phyloP scores from a whole-genome alignment of 306 rosid species.

The Echinosophora koreensis region DNA sequence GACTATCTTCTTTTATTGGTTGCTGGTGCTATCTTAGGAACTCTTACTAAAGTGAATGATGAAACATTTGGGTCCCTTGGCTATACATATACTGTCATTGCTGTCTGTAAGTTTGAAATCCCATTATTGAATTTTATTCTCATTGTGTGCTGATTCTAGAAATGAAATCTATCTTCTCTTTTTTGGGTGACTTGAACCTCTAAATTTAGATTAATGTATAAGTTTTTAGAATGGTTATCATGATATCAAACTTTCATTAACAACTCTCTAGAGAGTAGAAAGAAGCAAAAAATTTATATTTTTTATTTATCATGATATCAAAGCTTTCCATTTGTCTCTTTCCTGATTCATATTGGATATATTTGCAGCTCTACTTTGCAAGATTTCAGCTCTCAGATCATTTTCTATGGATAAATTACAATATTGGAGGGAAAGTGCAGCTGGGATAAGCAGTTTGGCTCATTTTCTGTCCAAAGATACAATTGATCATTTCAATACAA shows the following conservation, averaged over 20 bases:
- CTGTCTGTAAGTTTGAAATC: slow-evolving; percentile 67
- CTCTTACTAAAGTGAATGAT: slow-evolving; percentile 70
- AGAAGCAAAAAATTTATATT: not conserved
- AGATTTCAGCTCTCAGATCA: slow-evolving; percentile 81
- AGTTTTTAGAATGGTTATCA: not conserved
- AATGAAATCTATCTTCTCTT: not conserved
- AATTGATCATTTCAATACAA: slow-evolving; percentile 73
- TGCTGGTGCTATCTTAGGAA: slow-evolving; percentile 76
- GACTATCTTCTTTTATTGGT: slow-evolving; percentile 75
- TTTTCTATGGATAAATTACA: slow-evolving; percentile 77
- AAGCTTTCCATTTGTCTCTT: not conserved
- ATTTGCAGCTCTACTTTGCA: slow-evolving; percentile 78
- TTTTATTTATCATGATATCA: not conserved
- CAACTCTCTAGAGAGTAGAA: not conserved
- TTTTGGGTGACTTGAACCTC: not conserved
- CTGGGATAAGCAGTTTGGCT: slow-evolving; percentile 85
- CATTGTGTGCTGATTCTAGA: slow-evolving; percentile 4
- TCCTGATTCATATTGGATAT: slow-evolving; percentile 24
- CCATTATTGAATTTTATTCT: slow-evolving; percentile 9
- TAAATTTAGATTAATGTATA: not conserved
- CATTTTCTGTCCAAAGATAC: slow-evolving; percentile 87
- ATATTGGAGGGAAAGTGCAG: slow-evolving; percentile 80
- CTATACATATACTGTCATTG: slow-evolving; percentile 71
- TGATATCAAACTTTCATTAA: not conserved
- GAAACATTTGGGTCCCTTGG: slow-evolving; percentile 68